These are phyloP conservation scores for Lolium rigidum DNA, from an alignment of 176 grass and related monocot species.

Conservation along the genomic window DNA sequence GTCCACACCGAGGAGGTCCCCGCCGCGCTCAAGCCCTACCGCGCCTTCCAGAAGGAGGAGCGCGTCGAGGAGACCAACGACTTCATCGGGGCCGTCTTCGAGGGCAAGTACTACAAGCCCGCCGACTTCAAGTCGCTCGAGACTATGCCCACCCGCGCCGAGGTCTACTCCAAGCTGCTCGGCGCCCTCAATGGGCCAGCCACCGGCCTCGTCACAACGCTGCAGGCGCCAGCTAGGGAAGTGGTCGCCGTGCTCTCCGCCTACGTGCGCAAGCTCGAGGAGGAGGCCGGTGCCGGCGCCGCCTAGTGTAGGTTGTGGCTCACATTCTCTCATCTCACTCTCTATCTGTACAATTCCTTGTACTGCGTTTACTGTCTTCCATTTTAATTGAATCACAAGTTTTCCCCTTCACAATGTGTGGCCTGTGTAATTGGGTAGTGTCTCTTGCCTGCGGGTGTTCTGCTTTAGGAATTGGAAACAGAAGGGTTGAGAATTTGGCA, in stretches of 20 bases:
- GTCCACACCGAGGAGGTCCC: slow-evolving; percentile 95
- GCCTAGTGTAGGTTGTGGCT: slow-evolving; percentile 42
- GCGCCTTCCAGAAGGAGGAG: slow-evolving; percentile 78
- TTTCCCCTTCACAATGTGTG: slow-evolving; percentile 31
- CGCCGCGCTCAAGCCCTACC: slow-evolving; percentile 76
- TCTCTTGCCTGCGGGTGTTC: background rate
- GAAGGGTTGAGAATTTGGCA: background rate
- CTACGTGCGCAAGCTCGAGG: slow-evolving; percentile 74
- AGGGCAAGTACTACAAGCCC: slow-evolving; percentile 84
- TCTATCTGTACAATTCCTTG: slow-evolving; percentile 49
- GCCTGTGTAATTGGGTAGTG: background rate
- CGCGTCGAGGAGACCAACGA: slow-evolving; percentile 87
- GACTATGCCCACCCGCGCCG: slow-evolving; percentile 88
- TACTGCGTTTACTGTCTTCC: slow-evolving; percentile 35
- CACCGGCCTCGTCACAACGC: slow-evolving; percentile 65
- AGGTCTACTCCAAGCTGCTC: slow-evolving; percentile 83
- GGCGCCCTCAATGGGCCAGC: slow-evolving; percentile 77
- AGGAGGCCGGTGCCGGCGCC: slow-evolving; percentile 45
- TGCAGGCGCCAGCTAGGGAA: slow-evolving; percentile 70
- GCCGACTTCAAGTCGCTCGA: slow-evolving; percentile 90
- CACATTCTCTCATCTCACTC: slow-evolving; percentile 23
- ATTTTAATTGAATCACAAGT: slow-evolving; percentile 53
- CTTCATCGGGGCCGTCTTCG: slow-evolving; percentile 90
- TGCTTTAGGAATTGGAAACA: slow-evolving; percentile 17
- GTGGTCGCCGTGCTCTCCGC: slow-evolving; percentile 67